Evolutionary conservation across 495 filamentous ascomycete genomes (phyloP).

Genomic region (Penicillium dipodomyicola): DNA sequence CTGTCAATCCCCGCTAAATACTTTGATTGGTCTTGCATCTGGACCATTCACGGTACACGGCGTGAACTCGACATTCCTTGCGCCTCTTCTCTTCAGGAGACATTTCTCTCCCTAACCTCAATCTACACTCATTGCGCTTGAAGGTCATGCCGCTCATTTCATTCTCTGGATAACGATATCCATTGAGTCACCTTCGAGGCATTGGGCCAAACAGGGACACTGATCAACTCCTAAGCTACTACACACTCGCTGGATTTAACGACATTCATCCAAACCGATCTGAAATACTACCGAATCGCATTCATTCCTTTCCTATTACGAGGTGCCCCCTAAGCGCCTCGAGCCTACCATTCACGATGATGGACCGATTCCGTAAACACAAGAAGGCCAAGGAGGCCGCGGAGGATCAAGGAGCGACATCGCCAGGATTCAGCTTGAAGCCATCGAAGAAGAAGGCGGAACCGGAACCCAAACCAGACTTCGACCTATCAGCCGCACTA

Average conservation of each 20-base stretch:
- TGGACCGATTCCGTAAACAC: slow-evolving; percentile 74
- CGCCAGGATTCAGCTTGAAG: slow-evolving; percentile 38
- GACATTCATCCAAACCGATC: not conserved
- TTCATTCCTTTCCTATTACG: not conserved
- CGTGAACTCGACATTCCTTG: slow-evolving; percentile 8
- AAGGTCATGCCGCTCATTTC: slow-evolving; percentile 29
- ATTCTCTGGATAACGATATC: slow-evolving; percentile 18
- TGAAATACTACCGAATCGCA: not conserved
- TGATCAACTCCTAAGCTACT: slow-evolving; percentile 7
- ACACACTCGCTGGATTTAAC: not conserved
- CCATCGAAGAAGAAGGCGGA: slow-evolving; percentile 54
- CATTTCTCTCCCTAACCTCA: slow-evolving; percentile 4
- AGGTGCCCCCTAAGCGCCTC: not conserved
- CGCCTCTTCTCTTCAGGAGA: slow-evolving; percentile 10
- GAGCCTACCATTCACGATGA: slow-evolving; percentile 52
- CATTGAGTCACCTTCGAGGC: slow-evolving; percentile 18
- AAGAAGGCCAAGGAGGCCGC: slow-evolving; percentile 54
- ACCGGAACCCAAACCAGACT: slow-evolving; percentile 55
- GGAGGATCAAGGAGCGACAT: slow-evolving; percentile 19
- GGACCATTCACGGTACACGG: slow-evolving; percentile 12
- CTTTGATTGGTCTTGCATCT: slow-evolving; percentile 1
- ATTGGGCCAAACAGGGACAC: not conserved
- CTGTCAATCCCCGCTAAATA: slow-evolving; percentile 14
- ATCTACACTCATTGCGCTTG: slow-evolving; percentile 13
- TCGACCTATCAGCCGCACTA: slow-evolving; percentile 72